Evolutionary conservation across 108 stramenopile species (phyloP).

Genomic region (Cyclostephanos tholiformis): DNA sequence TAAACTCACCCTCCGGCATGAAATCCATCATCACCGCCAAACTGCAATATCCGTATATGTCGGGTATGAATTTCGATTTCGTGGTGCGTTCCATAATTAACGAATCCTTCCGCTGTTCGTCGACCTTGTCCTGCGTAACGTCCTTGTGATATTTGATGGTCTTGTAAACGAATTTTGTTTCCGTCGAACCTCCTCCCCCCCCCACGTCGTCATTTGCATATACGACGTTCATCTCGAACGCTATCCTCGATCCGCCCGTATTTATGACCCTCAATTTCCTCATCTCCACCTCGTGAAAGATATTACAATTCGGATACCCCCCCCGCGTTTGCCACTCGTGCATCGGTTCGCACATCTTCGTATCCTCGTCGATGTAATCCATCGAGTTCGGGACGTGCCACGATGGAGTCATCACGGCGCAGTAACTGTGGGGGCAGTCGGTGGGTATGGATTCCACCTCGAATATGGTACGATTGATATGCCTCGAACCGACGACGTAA

Average conservation of each 20-base stretch:
- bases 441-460: slow-evolving; percentile 13
- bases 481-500: background rate
- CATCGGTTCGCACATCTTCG: slow-evolving; percentile 36
- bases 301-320: slow-evolving; percentile 46
- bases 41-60: slow-evolving; percentile 45
- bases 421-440: slow-evolving; percentile 1
- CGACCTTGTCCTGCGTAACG: slow-evolving; percentile 3
- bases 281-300: slow-evolving; percentile 52
- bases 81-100: slow-evolving; percentile 35
- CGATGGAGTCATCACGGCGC: background rate
- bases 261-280: slow-evolving; percentile 25
- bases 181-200: background rate
- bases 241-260: slow-evolving; percentile 40
- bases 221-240: slow-evolving; percentile 28
- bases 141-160: slow-evolving; percentile 30
- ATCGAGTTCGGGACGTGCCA: slow-evolving; percentile 42
- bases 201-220: too few species aligned
- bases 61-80: slow-evolving; percentile 36
- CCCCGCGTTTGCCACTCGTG: slow-evolving; percentile 30
- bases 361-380: slow-evolving; percentile 24
- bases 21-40: slow-evolving; percentile 49
- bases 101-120: slow-evolving; percentile 48
- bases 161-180: slow-evolving; percentile 45
- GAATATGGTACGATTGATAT: background rate
- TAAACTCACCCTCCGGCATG: slow-evolving; percentile 38